Evolutionary conservation across 73 alveolate species (phyloP).

Genomic region (Effrenium voratum): DNA sequence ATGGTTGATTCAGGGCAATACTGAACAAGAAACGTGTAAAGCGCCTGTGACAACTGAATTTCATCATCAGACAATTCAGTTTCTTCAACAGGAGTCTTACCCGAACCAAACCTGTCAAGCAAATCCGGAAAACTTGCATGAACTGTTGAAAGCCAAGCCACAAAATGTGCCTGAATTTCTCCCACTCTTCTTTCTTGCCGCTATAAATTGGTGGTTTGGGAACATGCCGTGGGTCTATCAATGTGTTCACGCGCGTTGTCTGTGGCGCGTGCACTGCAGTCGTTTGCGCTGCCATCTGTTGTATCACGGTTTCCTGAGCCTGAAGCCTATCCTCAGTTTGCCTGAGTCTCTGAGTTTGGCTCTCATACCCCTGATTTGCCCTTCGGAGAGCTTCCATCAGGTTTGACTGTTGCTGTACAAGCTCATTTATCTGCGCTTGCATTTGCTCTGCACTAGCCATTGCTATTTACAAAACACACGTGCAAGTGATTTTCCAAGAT

Average conservation of each 20-base stretch:
- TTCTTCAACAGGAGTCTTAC: conserved; percentile 7
- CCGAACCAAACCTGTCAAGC: conserved; percentile 23
- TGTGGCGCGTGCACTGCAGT: no score
- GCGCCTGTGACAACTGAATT: background rate
- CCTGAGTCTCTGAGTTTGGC: no score
- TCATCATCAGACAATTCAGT: background rate
- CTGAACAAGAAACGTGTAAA: conserved; percentile 7
- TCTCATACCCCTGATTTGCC: no score
- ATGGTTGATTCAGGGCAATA: conserved; percentile 36
- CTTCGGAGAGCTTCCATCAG: no score
- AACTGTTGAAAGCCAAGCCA: conserved; percentile 45
- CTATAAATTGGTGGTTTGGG: conserved; percentile 43
- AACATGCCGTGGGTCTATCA: conserved; percentile 42
- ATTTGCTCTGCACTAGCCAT: no score
- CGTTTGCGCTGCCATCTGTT: no score
- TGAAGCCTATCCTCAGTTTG: no score
- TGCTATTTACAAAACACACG: no score
- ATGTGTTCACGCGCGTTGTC: background rate
- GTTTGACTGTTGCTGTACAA: no score
- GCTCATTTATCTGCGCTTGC: no score
- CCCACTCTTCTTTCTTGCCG: conserved; percentile 69
- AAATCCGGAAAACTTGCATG: conserved; percentile 31
- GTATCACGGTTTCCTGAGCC: no score
- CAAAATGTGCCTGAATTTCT: conserved; percentile 43
- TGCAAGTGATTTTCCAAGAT: no score